phyloP scores from a whole-genome alignment of 371 early-diverging fungal genomes.

The Blakeslea trispora region DNA sequence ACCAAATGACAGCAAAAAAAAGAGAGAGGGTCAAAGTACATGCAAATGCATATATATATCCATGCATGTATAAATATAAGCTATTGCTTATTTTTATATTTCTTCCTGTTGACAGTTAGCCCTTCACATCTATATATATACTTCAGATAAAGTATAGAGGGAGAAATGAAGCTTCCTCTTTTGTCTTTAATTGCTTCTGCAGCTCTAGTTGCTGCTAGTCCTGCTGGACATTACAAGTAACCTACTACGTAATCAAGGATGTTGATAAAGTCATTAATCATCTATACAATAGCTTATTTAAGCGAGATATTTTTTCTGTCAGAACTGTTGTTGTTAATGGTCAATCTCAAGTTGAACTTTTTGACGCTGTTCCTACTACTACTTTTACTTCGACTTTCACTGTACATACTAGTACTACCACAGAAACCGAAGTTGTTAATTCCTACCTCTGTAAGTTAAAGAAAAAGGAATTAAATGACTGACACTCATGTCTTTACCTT shows the following conservation, averaged over 20 bases:
- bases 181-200: conserved; percentile 24
- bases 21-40: not conserved
- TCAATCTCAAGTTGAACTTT: conserved; percentile 2
- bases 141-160: too few relatives aligned
- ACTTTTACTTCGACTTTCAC: conserved; percentile 7
- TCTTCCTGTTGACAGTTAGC: not conserved
- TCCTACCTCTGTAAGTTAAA: too few relatives aligned
- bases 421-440: not conserved
- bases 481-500: too few relatives aligned
- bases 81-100: too few relatives aligned
- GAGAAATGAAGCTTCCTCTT: conserved; percentile 9
- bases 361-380: conserved; percentile 5
- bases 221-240: conserved; percentile 7
- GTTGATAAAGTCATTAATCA: not conserved
- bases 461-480: too few relatives aligned
- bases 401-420: conserved; percentile 1
- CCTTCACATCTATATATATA: not conserved
- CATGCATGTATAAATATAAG: too few relatives aligned
- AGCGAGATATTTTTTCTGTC: not conserved
- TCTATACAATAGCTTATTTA: not conserved
- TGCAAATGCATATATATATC: too few relatives aligned
- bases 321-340: not conserved
- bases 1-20: conserved; percentile 1
- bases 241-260: not conserved
- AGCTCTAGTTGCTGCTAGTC: conserved; percentile 22